A percentile compares a stretch with the other conserved stretches of the same genome.
Conservation (phyloP, 495 filamentous ascomycete genomes). For the Oidiodendron maius region DNA sequence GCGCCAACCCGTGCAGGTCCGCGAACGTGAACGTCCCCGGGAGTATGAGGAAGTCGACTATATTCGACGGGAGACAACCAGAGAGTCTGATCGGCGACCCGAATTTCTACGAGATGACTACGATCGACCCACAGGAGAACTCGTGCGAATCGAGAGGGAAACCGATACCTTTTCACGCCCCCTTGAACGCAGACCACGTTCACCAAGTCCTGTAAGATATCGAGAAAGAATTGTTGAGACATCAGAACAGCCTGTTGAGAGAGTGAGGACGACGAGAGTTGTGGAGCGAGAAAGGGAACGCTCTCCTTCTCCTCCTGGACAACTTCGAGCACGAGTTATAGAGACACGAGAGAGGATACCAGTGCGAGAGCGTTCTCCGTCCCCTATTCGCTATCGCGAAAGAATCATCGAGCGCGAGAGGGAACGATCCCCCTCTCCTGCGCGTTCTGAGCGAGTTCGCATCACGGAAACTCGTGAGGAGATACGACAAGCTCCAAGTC, state of each 20-base stretch:
- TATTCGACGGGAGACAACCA: constrained; percentile 31
- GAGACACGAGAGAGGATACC: constrained; percentile 22
- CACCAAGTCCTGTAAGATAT: constrained; percentile 28
- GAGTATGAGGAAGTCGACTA: constrained; percentile 19
- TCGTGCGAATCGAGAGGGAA: constrained; percentile 37
- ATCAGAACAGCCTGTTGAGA: constrained; percentile 23
- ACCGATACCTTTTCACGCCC: constrained; percentile 17
- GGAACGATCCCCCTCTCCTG: constrained; percentile 35
- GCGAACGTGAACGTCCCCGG: constrained; percentile 14
- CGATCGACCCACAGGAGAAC: constrained; percentile 30
- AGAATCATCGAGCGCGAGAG: constrained; percentile 20
- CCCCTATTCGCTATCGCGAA: constrained; percentile 18
- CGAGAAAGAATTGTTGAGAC: constrained; percentile 15
- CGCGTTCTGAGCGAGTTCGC: constrained; percentile 19
- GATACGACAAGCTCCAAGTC: constrained; percentile 2
- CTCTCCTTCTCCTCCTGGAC: constrained; percentile 34
- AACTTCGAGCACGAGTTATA: constrained; percentile 20
- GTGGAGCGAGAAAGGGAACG: constrained; percentile 37
- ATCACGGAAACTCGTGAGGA: constrained; percentile 12
- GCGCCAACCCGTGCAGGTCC: constrained; percentile 7
- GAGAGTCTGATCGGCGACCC: constrained; percentile 33
- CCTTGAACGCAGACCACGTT: constrained; percentile 23
- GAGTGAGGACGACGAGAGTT: constrained; percentile 31
- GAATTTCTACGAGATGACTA: constrained; percentile 52
- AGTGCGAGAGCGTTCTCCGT: constrained; percentile 22